A percentile compares a stretch with the other conserved stretches of the same genome.
These are phyloP conservation scores for Lolium multiflorum DNA, from an alignment of 176 grass and related monocot genomes.

Conservation along the genomic window DNA sequence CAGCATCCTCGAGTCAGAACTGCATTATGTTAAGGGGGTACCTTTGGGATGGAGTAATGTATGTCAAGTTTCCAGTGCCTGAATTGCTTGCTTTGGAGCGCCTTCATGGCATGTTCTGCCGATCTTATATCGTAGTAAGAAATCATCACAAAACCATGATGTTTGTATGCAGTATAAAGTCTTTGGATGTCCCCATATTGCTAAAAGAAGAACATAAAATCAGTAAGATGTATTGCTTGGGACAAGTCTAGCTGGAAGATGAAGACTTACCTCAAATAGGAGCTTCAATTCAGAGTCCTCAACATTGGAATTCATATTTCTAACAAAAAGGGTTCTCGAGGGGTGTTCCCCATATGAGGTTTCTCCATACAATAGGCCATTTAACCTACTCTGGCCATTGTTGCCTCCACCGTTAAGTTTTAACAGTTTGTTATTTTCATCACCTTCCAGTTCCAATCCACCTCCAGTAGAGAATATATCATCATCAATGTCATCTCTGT, in stretches of 20 bases:
- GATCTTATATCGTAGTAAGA: slow-evolving; percentile 97
- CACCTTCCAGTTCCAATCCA: slow-evolving; percentile 87
- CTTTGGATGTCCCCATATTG: slow-evolving; percentile 88
- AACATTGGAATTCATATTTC: slow-evolving; percentile 83
- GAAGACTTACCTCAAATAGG: slow-evolving; percentile 74
- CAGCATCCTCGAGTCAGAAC: neutral
- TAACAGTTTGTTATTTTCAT: slow-evolving; percentile 55
- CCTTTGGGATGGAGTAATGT: slow-evolving; percentile 83
- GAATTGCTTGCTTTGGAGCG: slow-evolving; percentile 79
- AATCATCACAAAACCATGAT: slow-evolving; percentile 85
- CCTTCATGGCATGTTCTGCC: slow-evolving; percentile 71
- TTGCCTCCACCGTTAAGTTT: slow-evolving; percentile 46
- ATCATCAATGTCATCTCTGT: slow-evolving; percentile 87
- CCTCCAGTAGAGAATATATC: slow-evolving; percentile 90
- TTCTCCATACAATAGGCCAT: slow-evolving; percentile 60
- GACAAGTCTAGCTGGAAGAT: slow-evolving; percentile 17
- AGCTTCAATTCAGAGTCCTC: slow-evolving; percentile 72
- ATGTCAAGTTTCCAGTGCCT: slow-evolving; percentile 80
- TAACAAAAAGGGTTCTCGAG: slow-evolving; percentile 83
- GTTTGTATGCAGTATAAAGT: slow-evolving; percentile 80
- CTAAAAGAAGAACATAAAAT: slow-evolving; percentile 50
- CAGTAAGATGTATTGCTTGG: slow-evolving; percentile 20
- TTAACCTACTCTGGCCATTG: slow-evolving; percentile 44
- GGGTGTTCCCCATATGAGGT: slow-evolving; percentile 61
- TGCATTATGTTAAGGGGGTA: slow-evolving; percentile 39